These are phyloP conservation scores for Zea luxurians DNA, from an alignment of 176 grass and related monocot genomes.

Conservation along the genomic window DNA sequence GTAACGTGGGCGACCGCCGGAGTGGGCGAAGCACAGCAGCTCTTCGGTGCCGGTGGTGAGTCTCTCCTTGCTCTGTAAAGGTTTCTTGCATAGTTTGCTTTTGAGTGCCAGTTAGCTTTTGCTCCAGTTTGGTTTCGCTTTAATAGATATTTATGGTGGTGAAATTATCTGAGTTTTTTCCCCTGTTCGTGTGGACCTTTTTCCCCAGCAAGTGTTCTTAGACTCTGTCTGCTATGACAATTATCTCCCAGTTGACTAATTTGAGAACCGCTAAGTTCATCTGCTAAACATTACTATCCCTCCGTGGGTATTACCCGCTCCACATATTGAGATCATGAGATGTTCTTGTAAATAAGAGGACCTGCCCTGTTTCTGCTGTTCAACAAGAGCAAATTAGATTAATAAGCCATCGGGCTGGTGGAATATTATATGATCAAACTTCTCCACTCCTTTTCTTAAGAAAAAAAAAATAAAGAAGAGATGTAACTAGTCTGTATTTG, in stretches of 20 bases:
- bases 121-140: not conserved
- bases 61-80: constrained; percentile 8
- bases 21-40: constrained; percentile 10
- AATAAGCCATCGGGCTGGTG: not conserved
- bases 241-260: not conserved
- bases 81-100: not conserved
- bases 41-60: constrained; percentile 33
- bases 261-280: not conserved
- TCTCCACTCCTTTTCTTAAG: not conserved
- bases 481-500: not conserved
- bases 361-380: not conserved
- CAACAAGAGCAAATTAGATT: not conserved
- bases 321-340: not conserved
- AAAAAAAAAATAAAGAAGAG: not conserved
- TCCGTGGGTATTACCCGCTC: not conserved
- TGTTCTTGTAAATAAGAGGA: constrained; percentile 17
- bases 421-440: constrained; percentile 10
- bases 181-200: not conserved
- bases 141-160: not conserved
- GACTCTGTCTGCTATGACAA: not conserved
- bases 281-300: not conserved
- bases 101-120: not conserved
- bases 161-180: not conserved
- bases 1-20: not conserved
- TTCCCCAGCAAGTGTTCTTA: not conserved